Base-by-base conservation (phyloP, 2,329 filamentous ascomycete genomes). In the Dendryphion nanum region DNA sequence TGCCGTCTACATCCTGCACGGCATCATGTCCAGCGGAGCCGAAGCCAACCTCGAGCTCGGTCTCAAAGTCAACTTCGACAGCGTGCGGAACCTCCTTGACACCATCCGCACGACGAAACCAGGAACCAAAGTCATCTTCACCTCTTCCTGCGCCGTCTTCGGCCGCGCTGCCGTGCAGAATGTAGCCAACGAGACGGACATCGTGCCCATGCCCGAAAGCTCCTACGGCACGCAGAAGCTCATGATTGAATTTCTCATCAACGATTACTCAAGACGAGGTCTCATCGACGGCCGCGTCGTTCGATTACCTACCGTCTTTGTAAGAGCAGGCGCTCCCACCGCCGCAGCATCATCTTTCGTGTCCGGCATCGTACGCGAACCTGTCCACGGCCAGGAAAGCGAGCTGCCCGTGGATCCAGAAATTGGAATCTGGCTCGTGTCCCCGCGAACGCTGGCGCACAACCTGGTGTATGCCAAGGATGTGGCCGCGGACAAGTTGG, bases 141-240 rank as follows among this genome's bases (percentile, higher is more conserved):
- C 79, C 0, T 79, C 75, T 30, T 81, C 77, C 26, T 79, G 81
- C 45, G 81, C 81, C 19, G 79, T 84, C 6, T 83, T 78, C 53
- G 81, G 81, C 0, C 73, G 74, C 29, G 77, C 77, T 2, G 67
- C 82, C 10, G 78, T 75, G 1, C 41, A 54, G 20, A 52, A 58
- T n/a, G 45, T 61, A 4, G 60, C 62, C 3, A 63, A 53, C 3
- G 61, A 64, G 40, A 58, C 49, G n/a, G 52, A 63, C 24, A 57
- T 73, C 6, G 74, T 83, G 3, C 77, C 80, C 3, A 82, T 78
- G 24, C 81, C 81, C 0, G 74, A 82, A 54, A 76, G 75, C 26
- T 81, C 77, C 12, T 83, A 83, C 55, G 81, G 81, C 21, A 73
- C 77, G 4, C 77, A 82, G 60, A 83, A 84, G 60, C 67, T 82